phyloP scores from a whole-genome alignment of 768 basidiomycete genomes.

The Leccinum truebloodii region DNA sequence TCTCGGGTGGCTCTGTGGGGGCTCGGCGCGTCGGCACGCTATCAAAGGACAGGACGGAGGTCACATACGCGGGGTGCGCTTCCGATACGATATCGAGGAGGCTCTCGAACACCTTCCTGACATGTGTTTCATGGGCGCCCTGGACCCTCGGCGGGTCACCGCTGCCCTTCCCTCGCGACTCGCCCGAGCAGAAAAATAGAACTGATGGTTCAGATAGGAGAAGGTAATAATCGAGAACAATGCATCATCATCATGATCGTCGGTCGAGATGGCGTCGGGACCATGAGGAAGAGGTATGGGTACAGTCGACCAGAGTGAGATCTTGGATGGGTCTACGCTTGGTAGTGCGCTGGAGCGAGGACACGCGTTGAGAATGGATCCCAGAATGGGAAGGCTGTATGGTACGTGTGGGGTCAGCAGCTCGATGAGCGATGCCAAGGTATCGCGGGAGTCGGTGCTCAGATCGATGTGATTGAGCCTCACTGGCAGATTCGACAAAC shows the following conservation, averaged over 20 bases:
- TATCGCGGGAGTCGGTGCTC: neutral
- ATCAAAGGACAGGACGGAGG: neutral
- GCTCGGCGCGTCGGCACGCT: neutral
- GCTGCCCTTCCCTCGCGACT: neutral
- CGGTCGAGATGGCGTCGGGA: neutral
- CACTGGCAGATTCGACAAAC: neutral
- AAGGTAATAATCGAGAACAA: constrained; percentile 24
- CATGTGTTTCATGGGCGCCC: constrained; percentile 13
- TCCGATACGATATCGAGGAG: constrained; percentile 8
- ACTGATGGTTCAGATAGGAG: constrained; percentile 13
- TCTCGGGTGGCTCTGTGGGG: constrained; percentile 14
- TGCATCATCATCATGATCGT: neutral
- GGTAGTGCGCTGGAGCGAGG: constrained; percentile 14
- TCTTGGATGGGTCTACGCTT: constrained; percentile 17
- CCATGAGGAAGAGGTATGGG: constrained; percentile 3
- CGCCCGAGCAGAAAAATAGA: constrained; percentile 21
- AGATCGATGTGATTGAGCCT: constrained; percentile 16
- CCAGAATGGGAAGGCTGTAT: constrained; percentile 18
- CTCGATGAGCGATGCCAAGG: constrained; percentile 8
- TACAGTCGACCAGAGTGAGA: constrained; percentile 23
- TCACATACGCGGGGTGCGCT: neutral
- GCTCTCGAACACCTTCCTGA: constrained; percentile 16
- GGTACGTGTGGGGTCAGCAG: constrained; percentile 18
- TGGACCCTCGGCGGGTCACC: constrained; percentile 1
- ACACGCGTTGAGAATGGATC: constrained; percentile 20